Base-by-base conservation (phyloP, 768 basidiomycete genomes). In the Trametes villosa region DNA sequence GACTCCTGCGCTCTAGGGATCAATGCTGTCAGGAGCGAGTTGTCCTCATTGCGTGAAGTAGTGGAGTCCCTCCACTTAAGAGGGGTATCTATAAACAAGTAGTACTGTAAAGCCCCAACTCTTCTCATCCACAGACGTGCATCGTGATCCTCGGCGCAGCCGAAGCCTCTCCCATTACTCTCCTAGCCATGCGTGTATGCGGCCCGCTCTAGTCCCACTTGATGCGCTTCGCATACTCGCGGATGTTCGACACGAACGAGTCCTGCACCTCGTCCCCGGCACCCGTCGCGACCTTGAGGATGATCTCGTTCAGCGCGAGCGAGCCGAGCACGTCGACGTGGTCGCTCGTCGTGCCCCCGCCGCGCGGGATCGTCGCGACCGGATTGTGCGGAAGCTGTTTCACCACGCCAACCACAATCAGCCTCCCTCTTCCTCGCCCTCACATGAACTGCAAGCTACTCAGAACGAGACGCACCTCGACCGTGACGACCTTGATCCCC, bases 321-420 rank as follows among this genome's bases (percentile, higher is more conserved):
- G 92, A 88, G 8, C 96, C 86, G 33, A 86, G 66, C 31, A 77
- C 69, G 60, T 76, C 96, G 33, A 98, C 87, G 68, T 97, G 94
- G 71, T 96, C 93, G 47, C 90, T 86, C 1, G 96, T 96, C 62
- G 89, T 91, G 3, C 95, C 92, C 1, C 96, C 97, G 40, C 97
- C 96, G 29, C 96, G 85, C 51, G 84, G 96, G 65, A 85, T 92
- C 41, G 74, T 85, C 55, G 77, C 64, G 47, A 86, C 78, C 9
- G 95, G 96, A 12, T 80, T 81, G 76, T 98, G 96, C 48, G 88
- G 87, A 56, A 94, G 81, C 90, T 93, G 63, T 18, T 4, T 17
- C 26, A 24, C 27, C 9, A 27, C 12, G n/a, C 57, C 46, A 36
- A 12, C 38, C 47, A 26, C 9, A 50, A 30, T 57, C 47, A 42